These are phyloP conservation scores for Naumovozyma baii DNA, from an alignment of 805 yeast genomes.

Conservation along the genomic window DNA sequence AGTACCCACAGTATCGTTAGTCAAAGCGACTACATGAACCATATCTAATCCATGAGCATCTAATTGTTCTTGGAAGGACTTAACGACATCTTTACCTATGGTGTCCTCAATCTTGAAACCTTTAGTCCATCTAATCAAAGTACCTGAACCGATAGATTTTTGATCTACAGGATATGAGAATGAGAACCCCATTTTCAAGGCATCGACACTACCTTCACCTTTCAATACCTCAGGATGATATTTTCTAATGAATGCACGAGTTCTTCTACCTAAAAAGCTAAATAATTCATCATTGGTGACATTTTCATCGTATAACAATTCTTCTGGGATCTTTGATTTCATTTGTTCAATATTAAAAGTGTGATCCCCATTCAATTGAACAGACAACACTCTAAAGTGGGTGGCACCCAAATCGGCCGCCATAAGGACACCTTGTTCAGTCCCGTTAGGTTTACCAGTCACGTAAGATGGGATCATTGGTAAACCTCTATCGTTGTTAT, in stretches of 20 bases:
- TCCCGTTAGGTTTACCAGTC: conserved; percentile 75
- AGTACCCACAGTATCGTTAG: conserved; percentile 95
- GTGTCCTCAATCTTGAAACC: conserved; percentile 84
- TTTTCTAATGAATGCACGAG: conserved; percentile 52
- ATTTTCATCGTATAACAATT: conserved; percentile 49
- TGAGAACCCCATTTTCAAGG: conserved; percentile 78
- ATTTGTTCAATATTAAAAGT: conserved; percentile 69
- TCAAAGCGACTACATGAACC: conserved; percentile 73
- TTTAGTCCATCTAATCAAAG: conserved; percentile 89
- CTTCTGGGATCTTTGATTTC: conserved; percentile 71
- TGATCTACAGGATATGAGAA: conserved; percentile 91
- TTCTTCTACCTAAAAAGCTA: conserved; percentile 61
- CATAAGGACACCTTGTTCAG: conserved; percentile 68
- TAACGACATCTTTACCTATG: conserved; percentile 75
- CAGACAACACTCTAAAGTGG: conserved; percentile 89
- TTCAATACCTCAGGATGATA: conserved; percentile 46
- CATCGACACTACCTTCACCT: conserved; percentile 12
- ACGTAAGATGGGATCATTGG: conserved; percentile 94
- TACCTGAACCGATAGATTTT: conserved; percentile 68
- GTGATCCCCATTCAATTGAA: conserved; percentile 63
- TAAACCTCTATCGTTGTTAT: conserved; percentile 39
- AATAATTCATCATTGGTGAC: conserved; percentile 57
- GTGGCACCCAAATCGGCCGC: conserved; percentile 98
- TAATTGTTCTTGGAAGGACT: conserved; percentile 57
- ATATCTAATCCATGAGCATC: conserved; percentile 46